phyloP scores from a whole-genome alignment of 805 yeast genomes.

The Metschnikowia continentalis region DNA sequence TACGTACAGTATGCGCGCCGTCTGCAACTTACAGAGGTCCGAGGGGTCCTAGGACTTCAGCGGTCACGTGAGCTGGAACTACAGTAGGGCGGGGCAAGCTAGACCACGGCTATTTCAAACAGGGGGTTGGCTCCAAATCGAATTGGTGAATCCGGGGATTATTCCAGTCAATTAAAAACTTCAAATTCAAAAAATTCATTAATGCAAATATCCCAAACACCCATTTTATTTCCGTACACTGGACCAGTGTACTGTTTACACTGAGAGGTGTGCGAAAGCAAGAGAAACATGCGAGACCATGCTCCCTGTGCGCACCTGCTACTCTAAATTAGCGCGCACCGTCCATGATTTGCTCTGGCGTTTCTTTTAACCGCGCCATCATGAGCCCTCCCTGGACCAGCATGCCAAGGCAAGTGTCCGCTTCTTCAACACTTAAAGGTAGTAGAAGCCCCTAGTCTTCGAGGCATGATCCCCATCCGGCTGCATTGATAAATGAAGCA shows the following conservation, averaged over 20 bases:
- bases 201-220: too few species aligned
- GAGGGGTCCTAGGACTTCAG: background rate
- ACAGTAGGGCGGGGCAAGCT: background rate
- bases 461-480: background rate
- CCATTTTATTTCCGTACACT: background rate
- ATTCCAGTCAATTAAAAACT: too few species aligned
- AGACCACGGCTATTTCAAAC: too few species aligned
- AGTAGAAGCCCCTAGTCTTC: background rate
- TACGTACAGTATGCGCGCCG: background rate
- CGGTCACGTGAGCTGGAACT: background rate
- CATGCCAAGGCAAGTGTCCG: too few species aligned
- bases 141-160: too few species aligned
- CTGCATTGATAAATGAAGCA: too few species aligned
- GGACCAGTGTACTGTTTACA: background rate
- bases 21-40: background rate
- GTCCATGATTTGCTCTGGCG: background rate
- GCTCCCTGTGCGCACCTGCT: background rate
- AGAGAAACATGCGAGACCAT: constrained; percentile 1
- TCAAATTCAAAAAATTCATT: too few species aligned
- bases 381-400: background rate
- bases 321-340: background rate
- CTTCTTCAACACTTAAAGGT: too few species aligned
- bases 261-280: background rate
- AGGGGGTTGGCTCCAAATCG: too few species aligned
- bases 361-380: background rate